Conservation (phyloP, 2,329 filamentous ascomycete genomes). For the Fusarium sp. region DNA sequence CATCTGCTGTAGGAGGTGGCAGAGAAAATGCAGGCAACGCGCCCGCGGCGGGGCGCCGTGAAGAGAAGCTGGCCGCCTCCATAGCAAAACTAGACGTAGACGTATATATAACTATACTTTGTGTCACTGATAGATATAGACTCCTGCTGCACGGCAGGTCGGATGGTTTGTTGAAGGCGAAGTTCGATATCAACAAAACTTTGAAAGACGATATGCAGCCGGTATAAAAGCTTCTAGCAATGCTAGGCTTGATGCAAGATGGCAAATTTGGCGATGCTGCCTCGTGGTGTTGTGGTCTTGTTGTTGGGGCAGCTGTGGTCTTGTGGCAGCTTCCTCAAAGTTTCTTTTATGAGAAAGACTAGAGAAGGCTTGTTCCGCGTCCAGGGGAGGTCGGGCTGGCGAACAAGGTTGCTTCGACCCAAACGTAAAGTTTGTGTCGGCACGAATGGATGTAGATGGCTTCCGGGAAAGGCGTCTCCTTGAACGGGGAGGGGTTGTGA, state of each 20-base stretch:
- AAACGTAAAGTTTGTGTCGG: constrained; percentile 13
- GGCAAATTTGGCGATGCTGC: not conserved
- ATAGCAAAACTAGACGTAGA: constrained; percentile 38
- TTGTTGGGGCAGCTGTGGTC: not conserved
- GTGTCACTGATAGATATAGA: not conserved
- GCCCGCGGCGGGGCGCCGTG: constrained; percentile 55
- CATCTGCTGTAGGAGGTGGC: constrained; percentile 55
- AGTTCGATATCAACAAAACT: not conserved
- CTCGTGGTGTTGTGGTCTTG: constrained; percentile 1
- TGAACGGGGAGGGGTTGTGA: constrained; percentile 22
- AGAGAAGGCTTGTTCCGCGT: constrained; percentile 1
- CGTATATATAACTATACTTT: not conserved
- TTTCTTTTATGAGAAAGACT: constrained; percentile 1
- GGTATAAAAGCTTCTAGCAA: not conserved
- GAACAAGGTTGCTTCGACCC: not conserved
- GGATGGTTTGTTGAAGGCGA: not conserved
- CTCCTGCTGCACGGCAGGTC: not conserved
- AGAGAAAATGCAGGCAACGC: constrained; percentile 55
- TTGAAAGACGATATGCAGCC: not conserved
- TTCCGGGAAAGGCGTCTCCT: constrained; percentile 36
- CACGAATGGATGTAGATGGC: constrained; percentile 21
- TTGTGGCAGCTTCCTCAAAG: not conserved
- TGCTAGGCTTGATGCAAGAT: not conserved
- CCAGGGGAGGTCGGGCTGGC: not conserved
- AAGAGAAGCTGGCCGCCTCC: constrained; percentile 54